phyloP scores from a whole-genome alignment of 2,329 filamentous ascomycete genomes.

The Xylariaceae sp. region DNA sequence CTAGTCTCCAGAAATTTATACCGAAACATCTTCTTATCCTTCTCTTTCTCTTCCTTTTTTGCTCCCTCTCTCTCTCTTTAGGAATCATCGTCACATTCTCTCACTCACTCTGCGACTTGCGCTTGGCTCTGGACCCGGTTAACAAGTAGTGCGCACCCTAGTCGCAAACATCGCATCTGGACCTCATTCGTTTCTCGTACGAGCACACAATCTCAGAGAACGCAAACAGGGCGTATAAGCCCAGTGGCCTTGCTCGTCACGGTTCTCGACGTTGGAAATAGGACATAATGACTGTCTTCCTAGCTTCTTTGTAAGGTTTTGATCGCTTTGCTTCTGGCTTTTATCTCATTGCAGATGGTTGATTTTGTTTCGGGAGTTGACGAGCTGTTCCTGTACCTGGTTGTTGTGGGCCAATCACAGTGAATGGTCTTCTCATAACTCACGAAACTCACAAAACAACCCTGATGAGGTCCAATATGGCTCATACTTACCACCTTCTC shows the following conservation, averaged over 20 bases:
- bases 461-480: constrained; percentile 1
- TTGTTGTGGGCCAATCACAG: constrained; percentile 3
- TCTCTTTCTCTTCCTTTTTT: not conserved
- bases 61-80: not conserved
- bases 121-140: too few relatives aligned
- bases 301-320: constrained; percentile 43
- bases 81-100: too few relatives aligned
- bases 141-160: too few relatives aligned
- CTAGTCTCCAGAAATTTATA: too few relatives aligned
- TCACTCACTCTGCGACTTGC: too few relatives aligned
- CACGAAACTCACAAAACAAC: too few relatives aligned
- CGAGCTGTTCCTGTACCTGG: not conserved
- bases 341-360: not conserved
- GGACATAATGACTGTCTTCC: constrained; percentile 46
- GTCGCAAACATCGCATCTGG: not conserved
- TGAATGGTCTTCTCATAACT: not conserved
- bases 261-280: not conserved
- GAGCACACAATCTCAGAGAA: not conserved
- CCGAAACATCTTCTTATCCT: not conserved
- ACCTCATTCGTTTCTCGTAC: not conserved
- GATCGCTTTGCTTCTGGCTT: not conserved
- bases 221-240: not conserved
- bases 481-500: not conserved
- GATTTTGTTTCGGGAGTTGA: not conserved
- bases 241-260: not conserved